Percentiles rank a stretch among this genome's conserved stretches.
These are phyloP conservation scores for Cudoniella acicularis DNA, from an alignment of 495 filamentous ascomycete species.

Conservation along the genomic window DNA sequence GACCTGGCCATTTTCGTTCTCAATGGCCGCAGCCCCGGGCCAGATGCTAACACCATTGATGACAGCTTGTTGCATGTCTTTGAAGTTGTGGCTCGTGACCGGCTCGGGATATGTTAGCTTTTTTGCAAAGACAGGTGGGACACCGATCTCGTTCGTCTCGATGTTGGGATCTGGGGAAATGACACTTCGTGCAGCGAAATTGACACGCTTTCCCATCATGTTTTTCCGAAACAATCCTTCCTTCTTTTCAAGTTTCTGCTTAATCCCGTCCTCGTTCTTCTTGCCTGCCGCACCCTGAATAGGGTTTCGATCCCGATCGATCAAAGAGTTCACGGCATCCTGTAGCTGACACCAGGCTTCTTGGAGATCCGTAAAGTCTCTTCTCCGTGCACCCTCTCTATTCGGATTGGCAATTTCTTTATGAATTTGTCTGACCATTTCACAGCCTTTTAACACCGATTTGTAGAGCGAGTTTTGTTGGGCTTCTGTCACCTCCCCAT, in stretches of 20 bases:
- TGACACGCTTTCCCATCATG: slow-evolving; percentile 99
- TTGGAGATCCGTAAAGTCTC: slow-evolving; percentile 59
- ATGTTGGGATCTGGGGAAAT: slow-evolving; percentile 99
- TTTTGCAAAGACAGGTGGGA: slow-evolving; percentile 92
- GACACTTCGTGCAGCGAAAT: slow-evolving; percentile 95
- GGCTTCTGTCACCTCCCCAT: slow-evolving; percentile 75
- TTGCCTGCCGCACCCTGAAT: slow-evolving; percentile 67
- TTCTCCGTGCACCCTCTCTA: slow-evolving; percentile 30
- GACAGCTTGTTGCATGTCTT: slow-evolving; percentile 92
- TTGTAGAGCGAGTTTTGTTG: slow-evolving; percentile 83
- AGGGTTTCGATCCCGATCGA: slow-evolving; percentile 82
- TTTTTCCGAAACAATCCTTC: slow-evolving; percentile 97
- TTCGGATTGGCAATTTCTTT: slow-evolving; percentile 54
- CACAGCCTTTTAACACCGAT: slow-evolving; percentile 66
- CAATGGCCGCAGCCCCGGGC: slow-evolving; percentile 90
- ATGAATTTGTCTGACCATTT: slow-evolving; percentile 69
- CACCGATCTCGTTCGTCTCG: slow-evolving; percentile 97
- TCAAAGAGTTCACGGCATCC: slow-evolving; percentile 82
- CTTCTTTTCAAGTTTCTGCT: slow-evolving; percentile 97
- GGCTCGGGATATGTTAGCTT: slow-evolving; percentile 97
- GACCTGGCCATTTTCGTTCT: slow-evolving; percentile 91
- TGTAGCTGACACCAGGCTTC: slow-evolving; percentile 78
- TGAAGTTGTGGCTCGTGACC: slow-evolving; percentile 95
- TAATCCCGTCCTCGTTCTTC: slow-evolving; percentile 80
- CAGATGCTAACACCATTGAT: slow-evolving; percentile 91